Evolutionary conservation across 441 rosid species (phyloP).

Genomic region (Brassica hybrid): DNA sequence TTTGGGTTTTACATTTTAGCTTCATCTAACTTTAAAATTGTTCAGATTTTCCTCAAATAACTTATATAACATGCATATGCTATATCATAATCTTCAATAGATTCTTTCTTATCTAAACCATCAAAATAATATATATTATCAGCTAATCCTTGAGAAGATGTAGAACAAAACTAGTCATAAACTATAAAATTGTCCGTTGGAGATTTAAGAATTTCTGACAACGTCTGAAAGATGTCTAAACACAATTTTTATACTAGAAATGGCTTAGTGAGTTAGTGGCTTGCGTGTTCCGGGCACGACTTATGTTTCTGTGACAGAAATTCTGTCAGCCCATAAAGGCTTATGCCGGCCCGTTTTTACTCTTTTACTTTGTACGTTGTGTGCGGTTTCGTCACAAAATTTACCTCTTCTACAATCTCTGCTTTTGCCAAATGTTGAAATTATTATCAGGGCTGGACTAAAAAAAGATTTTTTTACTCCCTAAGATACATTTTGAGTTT

Average conservation of each 20-base stretch:
- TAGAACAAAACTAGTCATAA: neutral
- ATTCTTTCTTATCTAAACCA: conserved; percentile 3
- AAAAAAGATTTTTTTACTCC: too few relatives aligned
- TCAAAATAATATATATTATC: neutral
- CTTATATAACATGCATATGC: neutral
- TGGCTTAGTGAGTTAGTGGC: neutral
- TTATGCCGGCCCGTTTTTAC: conserved; percentile 18
- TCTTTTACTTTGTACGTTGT: neutral
- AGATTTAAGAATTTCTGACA: neutral
- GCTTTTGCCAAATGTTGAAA: neutral
- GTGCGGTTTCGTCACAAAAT: neutral
- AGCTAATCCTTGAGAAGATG: neutral
- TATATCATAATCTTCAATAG: neutral
- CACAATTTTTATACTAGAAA: neutral
- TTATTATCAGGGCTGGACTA: too few relatives aligned
- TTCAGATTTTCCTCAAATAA: conserved; percentile 1
- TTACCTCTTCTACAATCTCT: conserved; percentile 1
- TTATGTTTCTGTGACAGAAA: conserved; percentile 1
- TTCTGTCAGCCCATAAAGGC: conserved; percentile 25
- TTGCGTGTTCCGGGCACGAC: conserved; percentile 18
- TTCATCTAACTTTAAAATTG: neutral
- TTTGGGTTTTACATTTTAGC: conserved; percentile 3
- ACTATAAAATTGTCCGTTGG: neutral
- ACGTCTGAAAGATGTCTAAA: neutral
- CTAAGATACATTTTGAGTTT: too few relatives aligned